phyloP scores from a whole-genome alignment of 306 rosid genomes.

The Castanea crenata region DNA sequence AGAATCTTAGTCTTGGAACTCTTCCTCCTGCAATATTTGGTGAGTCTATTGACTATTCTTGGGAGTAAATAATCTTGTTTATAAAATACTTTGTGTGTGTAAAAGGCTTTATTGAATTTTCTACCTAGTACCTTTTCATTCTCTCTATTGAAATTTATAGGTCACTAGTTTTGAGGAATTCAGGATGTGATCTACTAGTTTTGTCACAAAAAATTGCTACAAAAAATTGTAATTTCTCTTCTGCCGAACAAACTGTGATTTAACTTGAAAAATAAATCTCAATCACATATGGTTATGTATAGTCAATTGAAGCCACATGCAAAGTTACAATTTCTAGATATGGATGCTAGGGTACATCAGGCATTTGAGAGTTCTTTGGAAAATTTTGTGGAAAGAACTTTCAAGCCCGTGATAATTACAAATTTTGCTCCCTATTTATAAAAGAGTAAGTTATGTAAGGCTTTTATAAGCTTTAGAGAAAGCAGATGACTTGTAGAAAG shows the following conservation, averaged over 20 bases:
- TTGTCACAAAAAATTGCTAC: not conserved
- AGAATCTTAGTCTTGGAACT: constrained; percentile 68
- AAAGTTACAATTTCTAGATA: no score
- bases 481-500: not conserved
- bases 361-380: no score
- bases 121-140: not conserved
- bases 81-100: no score
- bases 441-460: not conserved
- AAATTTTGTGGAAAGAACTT: no score
- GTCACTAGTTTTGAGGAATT: not conserved
- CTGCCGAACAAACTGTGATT: not conserved
- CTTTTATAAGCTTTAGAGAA: not conserved
- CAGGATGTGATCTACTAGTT: not conserved
- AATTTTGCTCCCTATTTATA: not conserved
- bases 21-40: constrained; percentile 77
- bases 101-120: not conserved
- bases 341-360: no score
- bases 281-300: not conserved
- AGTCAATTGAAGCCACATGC: no score
- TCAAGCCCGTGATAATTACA: no score
- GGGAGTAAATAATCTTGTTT: not conserved
- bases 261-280: not conserved
- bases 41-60: constrained; percentile 39
- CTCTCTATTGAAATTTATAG: not conserved
- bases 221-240: not conserved